Percentiles rank a stretch among this genome's conserved stretches.
Conservation (phyloP, 2,329 filamentous ascomycete genomes). For the Pseudogymnoascus sp. region DNA sequence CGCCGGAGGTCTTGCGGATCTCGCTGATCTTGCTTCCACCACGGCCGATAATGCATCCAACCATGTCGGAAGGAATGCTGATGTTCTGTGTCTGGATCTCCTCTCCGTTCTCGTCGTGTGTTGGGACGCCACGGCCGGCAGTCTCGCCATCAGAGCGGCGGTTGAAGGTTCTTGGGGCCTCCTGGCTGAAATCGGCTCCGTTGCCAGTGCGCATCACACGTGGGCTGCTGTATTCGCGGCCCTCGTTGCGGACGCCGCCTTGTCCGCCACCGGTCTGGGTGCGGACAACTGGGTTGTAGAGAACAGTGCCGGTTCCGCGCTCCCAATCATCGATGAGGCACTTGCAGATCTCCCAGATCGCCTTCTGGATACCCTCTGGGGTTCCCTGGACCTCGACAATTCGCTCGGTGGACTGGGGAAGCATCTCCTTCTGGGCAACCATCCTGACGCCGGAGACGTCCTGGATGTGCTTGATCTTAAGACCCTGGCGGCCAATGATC, state of each 20-base stretch:
- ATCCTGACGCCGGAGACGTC: slow-evolving; percentile 94
- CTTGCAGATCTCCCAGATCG: slow-evolving; percentile 98
- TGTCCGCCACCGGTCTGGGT: slow-evolving; percentile 57
- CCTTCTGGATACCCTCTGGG: slow-evolving; percentile 89
- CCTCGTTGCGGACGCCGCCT: slow-evolving; percentile 30
- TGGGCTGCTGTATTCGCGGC: slow-evolving; percentile 50
- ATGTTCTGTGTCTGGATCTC: slow-evolving; percentile 99
- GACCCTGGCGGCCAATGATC: slow-evolving; percentile 90
- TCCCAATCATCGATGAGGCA: slow-evolving; percentile 97
- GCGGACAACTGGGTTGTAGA: slow-evolving; percentile 94
- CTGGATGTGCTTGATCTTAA: slow-evolving; percentile 99
- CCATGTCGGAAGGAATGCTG: slow-evolving; percentile 98
- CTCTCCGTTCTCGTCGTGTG: slow-evolving; percentile 91
- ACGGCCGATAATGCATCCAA: slow-evolving; percentile 96
- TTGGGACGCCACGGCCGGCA: slow-evolving; percentile 70
- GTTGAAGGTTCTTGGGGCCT: slow-evolving; percentile 58
- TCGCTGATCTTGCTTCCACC: slow-evolving; percentile 96
- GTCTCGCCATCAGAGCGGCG: slow-evolving; percentile 80
- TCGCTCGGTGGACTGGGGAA: slow-evolving; percentile 95
- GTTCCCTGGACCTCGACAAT: slow-evolving; percentile 96
- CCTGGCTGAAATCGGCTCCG: slow-evolving; percentile 93
- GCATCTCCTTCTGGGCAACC: slow-evolving; percentile 99
- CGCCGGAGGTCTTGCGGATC: slow-evolving; percentile 93
- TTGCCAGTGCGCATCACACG: slow-evolving; percentile 94
- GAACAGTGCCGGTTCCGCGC: slow-evolving; percentile 89